Evolutionary conservation across 768 basidiomycete species (phyloP).

Genomic region (Tricholoma furcatifolium): DNA sequence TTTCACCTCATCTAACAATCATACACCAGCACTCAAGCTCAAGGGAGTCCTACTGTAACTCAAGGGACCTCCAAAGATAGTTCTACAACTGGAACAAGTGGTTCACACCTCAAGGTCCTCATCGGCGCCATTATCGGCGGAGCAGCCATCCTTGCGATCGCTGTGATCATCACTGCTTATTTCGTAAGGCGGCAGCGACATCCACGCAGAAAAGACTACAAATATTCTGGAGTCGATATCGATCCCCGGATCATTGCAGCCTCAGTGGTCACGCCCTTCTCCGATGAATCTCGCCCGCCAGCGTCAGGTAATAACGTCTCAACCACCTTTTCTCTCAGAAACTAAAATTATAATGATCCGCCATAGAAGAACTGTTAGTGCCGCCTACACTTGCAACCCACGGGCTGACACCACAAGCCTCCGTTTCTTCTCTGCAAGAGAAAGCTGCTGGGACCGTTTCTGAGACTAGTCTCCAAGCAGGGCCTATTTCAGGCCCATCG

Average conservation of each 20-base stretch:
- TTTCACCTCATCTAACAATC: background rate
- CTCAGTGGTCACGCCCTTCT: no score
- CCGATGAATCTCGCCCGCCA: no score
- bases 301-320: no score
- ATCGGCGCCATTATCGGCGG: background rate
- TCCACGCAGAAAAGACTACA: background rate
- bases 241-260: background rate
- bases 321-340: no score
- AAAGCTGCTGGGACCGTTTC: background rate
- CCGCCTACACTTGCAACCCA: background rate
- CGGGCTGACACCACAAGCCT: background rate
- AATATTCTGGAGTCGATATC: background rate
- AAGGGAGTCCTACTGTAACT: background rate
- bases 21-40: background rate
- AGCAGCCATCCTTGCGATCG: background rate
- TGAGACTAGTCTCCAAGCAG: background rate
- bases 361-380: no score
- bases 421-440: background rate
- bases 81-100: no score
- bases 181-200: background rate
- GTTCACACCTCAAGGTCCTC: background rate
- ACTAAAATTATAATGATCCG: no score
- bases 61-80: background rate
- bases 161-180: background rate
- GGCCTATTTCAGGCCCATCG: background rate